These are phyloP conservation scores for Cutaneotrichosporon sp. DNA, from an alignment of 1,284 basidiomycete genomes.

Conservation along the genomic window DNA sequence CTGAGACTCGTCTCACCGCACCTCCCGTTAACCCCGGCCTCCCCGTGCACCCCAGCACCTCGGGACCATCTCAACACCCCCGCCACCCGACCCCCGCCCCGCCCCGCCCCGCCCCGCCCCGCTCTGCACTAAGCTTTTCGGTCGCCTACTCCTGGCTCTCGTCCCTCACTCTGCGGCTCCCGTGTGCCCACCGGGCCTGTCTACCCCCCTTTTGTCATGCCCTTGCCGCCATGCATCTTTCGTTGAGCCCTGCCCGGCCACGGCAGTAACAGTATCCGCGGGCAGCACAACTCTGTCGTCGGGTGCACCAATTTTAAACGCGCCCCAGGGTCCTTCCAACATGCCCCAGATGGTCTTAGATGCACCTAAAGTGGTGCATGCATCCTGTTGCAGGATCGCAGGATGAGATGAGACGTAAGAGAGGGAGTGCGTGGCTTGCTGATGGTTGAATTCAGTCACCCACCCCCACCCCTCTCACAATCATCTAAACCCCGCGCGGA, in stretches of 20 bases:
- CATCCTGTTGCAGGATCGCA: too few species aligned
- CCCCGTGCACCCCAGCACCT: too few species aligned
- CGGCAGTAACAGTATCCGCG: too few species aligned
- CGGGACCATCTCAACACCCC: too few species aligned
- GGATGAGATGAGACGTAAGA: background rate
- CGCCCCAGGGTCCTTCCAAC: background rate
- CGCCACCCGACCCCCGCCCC: background rate
- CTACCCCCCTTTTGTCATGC: background rate
- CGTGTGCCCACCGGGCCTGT: background rate
- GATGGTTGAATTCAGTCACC: background rate
- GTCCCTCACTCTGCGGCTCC: background rate
- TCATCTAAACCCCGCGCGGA: too few species aligned
- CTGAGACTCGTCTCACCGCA: too few species aligned
- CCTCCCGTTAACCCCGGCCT: too few species aligned
- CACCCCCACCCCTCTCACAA: too few species aligned
- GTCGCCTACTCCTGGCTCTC: background rate
- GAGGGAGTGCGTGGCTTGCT: background rate
- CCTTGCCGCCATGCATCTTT: background rate
- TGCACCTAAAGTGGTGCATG: background rate
- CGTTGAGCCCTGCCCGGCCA: background rate
- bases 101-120: background rate
- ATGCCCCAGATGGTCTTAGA: background rate
- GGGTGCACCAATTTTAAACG: background rate
- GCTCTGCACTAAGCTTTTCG: background rate
- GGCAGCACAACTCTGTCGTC: too few species aligned